A percentile compares a stretch with the other conserved stretches of the same genome.
These are phyloP conservation scores for Venturiaceae sp. DNA, from an alignment of 2,329 filamentous ascomycete species.

Conservation along the genomic window DNA sequence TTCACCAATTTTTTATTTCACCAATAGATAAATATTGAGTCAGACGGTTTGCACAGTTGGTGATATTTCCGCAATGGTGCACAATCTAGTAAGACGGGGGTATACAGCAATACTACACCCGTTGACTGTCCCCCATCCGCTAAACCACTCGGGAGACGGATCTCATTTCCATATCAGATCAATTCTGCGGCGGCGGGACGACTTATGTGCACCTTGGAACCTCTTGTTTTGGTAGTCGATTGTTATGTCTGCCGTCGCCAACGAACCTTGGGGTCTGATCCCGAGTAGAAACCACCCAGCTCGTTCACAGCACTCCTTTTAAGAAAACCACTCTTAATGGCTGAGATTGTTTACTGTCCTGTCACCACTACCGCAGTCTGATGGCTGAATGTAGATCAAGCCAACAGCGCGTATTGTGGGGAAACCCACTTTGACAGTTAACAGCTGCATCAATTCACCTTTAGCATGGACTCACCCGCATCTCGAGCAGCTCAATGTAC, in stretches of 20 bases:
- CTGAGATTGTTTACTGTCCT: neutral
- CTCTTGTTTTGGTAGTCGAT: neutral
- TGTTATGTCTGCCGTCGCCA: neutral
- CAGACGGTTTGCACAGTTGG: neutral
- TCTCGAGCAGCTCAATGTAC: neutral
- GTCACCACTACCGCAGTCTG: neutral
- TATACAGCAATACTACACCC: neutral
- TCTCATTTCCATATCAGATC: neutral
- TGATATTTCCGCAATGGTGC: neutral
- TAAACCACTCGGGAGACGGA: neutral
- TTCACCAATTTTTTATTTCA: neutral
- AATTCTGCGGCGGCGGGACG: neutral
- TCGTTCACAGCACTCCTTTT: no score
- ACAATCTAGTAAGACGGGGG: neutral
- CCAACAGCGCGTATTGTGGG: neutral
- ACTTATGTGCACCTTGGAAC: neutral
- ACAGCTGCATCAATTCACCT: neutral
- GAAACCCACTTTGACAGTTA: neutral
- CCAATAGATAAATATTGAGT: neutral
- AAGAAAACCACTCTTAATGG: neutral
- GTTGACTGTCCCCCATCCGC: neutral
- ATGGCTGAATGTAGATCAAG: neutral
- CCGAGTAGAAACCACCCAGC: no score
- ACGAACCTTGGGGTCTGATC: no score
- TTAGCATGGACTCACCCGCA: neutral